Percentiles rank a stretch among this genome's conserved stretches.
These are phyloP conservation scores for Capsella rubella DNA, from an alignment of 441 rosid genomes.

Conservation along the genomic window DNA sequence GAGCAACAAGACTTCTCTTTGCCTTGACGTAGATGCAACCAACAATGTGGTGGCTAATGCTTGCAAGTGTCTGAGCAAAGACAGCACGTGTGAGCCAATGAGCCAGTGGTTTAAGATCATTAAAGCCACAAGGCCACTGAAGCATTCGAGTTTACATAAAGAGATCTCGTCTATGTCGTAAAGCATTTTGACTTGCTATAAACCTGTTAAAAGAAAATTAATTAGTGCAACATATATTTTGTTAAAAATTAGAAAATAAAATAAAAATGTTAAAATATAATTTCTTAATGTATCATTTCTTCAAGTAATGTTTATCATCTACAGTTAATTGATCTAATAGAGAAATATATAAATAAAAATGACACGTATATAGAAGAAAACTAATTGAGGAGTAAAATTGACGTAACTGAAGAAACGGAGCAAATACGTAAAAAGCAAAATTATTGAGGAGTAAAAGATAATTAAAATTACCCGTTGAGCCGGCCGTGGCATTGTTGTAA, in stretches of 20 bases:
- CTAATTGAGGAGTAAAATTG: not conserved
- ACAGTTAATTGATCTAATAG: not conserved
- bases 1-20: constrained; percentile 53
- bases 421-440: not conserved
- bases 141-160: constrained; percentile 22
- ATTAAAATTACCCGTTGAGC: too few relatives aligned
- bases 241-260: not conserved
- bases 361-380: not conserved
- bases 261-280: not conserved
- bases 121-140: constrained; percentile 60
- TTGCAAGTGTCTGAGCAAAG: constrained; percentile 73
- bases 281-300: not conserved
- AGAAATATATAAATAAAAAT: not conserved
- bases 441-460: not conserved
- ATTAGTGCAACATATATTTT: not conserved
- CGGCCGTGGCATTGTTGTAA: too few relatives aligned
- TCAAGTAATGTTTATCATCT: not conserved
- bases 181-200: constrained; percentile 9
- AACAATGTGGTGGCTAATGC: constrained; percentile 54
- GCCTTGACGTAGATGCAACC: constrained; percentile 72
- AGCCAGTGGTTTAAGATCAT: constrained; percentile 94
- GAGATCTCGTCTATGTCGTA: constrained; percentile 24
- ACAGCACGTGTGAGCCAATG: constrained; percentile 69
- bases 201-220: constrained; percentile 5
- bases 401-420: not conserved